Evolutionary conservation across 1,284 basidiomycete genomes (phyloP).

Genomic region (Polyporus tsugae): DNA sequence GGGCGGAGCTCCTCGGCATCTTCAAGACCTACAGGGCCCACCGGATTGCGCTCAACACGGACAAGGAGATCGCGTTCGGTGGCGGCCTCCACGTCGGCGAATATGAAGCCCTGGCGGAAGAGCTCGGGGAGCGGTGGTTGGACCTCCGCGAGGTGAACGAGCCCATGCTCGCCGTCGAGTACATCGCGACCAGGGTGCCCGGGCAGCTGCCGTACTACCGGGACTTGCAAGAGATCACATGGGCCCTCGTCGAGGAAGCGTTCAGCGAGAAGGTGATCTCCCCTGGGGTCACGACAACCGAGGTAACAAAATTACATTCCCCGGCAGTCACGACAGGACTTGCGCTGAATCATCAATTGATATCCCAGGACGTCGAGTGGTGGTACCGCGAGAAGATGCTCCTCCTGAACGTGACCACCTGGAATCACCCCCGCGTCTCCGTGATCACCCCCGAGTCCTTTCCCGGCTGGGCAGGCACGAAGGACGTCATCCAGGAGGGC

Average conservation of each 20-base stretch:
- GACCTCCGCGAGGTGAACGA: constrained; percentile 45
- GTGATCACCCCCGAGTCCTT: constrained; percentile 53
- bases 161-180: constrained; percentile 60
- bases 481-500: constrained; percentile 51
- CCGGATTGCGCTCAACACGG: constrained; percentile 56
- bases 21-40: constrained; percentile 48
- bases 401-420: constrained; percentile 55
- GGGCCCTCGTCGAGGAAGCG: constrained; percentile 62
- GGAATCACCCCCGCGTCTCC: constrained; percentile 61
- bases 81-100: constrained; percentile 62
- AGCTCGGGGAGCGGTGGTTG: constrained; percentile 53
- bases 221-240: constrained; percentile 56
- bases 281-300: constrained; percentile 55
- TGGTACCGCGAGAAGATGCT: constrained; percentile 64
- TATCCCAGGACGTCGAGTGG: constrained; percentile 57
- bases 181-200: constrained; percentile 51
- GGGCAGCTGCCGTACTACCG: constrained; percentile 54
- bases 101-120: constrained; percentile 46
- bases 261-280: constrained; percentile 53
- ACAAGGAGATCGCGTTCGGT: constrained; percentile 55
- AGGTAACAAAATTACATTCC: constrained; percentile 38
- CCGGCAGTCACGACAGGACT: not conserved
- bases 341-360: not conserved
- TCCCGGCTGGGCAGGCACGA: constrained; percentile 55
- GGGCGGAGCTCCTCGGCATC: constrained; percentile 50